Evolutionary conservation across 2,329 filamentous ascomycete genomes (phyloP).

Genomic region (Ceratocystis variospora): DNA sequence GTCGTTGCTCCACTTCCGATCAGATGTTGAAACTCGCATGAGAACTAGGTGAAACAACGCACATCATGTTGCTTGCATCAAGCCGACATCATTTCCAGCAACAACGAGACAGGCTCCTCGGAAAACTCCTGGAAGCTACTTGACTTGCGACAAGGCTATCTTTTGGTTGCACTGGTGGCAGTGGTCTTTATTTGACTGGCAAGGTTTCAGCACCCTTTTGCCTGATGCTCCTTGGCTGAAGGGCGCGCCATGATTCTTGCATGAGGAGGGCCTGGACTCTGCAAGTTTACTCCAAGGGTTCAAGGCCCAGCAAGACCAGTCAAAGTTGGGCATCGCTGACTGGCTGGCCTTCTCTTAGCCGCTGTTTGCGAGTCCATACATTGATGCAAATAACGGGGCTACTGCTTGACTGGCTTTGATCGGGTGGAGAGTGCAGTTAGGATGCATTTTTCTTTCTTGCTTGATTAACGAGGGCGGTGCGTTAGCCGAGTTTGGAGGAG

Average conservation of each 20-base stretch:
- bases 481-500: neutral
- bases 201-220: neutral
- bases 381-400: too few species aligned
- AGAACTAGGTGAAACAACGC: neutral
- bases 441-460: neutral
- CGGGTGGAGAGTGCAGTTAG: neutral
- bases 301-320: too few species aligned
- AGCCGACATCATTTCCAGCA: neutral
- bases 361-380: too few species aligned
- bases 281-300: too few species aligned
- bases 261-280: too few species aligned
- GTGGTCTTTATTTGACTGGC: neutral
- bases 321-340: too few species aligned
- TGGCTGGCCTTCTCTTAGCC: too few species aligned
- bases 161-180: neutral
- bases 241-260: neutral
- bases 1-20: neutral
- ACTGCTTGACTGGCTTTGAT: neutral
- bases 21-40: neutral
- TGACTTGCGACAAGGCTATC: neutral
- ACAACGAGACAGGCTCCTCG: neutral
- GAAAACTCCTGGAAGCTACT: neutral
- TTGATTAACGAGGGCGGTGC: slow-evolving; percentile 1
- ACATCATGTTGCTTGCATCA: neutral
- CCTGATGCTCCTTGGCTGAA: neutral